Conservation (phyloP, 768 basidiomycete species). For the Galerina marginata region DNA sequence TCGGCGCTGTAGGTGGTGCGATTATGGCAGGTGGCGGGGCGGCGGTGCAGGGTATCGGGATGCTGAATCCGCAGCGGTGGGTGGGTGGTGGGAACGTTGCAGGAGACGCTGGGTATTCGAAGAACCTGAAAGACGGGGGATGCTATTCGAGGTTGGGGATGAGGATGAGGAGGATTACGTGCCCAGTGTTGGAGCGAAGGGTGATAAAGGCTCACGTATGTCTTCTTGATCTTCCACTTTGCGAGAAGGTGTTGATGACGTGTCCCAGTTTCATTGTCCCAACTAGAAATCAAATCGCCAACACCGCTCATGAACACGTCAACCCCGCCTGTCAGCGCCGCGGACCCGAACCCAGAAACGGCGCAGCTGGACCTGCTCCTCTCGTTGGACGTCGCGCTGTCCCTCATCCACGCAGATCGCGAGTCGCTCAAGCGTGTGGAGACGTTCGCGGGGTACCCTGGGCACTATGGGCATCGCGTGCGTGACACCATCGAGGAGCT, state of each 20-base stretch:
- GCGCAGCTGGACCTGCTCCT: constrained; percentile 82
- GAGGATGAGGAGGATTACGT: constrained; percentile 31
- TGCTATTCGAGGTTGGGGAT: constrained; percentile 56
- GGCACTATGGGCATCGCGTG: constrained; percentile 85
- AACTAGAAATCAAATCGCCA: constrained; percentile 19
- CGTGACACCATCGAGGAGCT: constrained; percentile 93
- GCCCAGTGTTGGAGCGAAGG: background rate
- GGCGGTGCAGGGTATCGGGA: constrained; percentile 83
- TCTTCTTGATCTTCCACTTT: background rate
- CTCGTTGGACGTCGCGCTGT: constrained; percentile 88
- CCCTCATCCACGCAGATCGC: constrained; percentile 92
- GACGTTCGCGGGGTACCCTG: constrained; percentile 87
- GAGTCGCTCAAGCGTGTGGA: constrained; percentile 92
- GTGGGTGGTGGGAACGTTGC: constrained; percentile 46
- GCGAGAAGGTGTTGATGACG: background rate
- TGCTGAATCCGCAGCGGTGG: constrained; percentile 92
- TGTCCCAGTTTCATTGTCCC: constrained; percentile 6
- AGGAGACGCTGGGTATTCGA: constrained; percentile 34
- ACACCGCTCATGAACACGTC: constrained; percentile 19
- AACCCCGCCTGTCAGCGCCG: background rate
- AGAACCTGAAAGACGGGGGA: constrained; percentile 41
- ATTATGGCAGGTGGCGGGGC: constrained; percentile 74
- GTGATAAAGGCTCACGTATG: constrained; percentile 15
- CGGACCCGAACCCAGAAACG: constrained; percentile 7
- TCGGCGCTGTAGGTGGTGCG: constrained; percentile 71